These are phyloP conservation scores for Pleomassaria siparia DNA, from an alignment of 2,329 filamentous ascomycete species.

Conservation along the genomic window DNA sequence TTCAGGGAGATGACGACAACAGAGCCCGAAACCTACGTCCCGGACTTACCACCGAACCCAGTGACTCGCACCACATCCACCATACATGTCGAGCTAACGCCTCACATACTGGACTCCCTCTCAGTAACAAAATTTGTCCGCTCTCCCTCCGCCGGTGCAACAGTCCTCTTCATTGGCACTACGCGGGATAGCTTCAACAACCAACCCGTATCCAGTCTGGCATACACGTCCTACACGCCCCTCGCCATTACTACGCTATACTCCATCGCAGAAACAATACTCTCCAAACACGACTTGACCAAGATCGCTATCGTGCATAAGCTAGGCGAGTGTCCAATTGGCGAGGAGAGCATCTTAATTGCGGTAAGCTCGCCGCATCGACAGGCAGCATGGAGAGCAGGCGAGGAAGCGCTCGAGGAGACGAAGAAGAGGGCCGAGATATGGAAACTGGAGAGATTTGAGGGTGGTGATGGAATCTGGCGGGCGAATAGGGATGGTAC, in stretches of 20 bases:
- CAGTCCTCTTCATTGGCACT: slow-evolving; percentile 56
- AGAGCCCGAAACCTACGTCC: slow-evolving; percentile 26
- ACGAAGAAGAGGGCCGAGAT: slow-evolving; percentile 89
- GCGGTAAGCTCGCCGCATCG: slow-evolving; percentile 83
- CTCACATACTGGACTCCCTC: slow-evolving; percentile 59
- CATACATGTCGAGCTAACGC: slow-evolving; percentile 70
- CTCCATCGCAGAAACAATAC: slow-evolving; percentile 61
- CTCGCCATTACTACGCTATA: slow-evolving; percentile 71
- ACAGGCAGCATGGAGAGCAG: slow-evolving; percentile 80
- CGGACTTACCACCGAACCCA: slow-evolving; percentile 30
- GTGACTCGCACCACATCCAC: slow-evolving; percentile 28
- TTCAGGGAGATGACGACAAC: slow-evolving; percentile 30
- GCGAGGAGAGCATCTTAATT: slow-evolving; percentile 91
- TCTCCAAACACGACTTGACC: slow-evolving; percentile 63
- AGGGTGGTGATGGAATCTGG: slow-evolving; percentile 76
- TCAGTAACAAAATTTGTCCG: slow-evolving; percentile 67
- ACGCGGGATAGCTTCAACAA: slow-evolving; percentile 74
- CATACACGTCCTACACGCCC: slow-evolving; percentile 73
- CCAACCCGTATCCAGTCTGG: slow-evolving; percentile 71
- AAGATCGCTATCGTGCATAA: slow-evolving; percentile 82
- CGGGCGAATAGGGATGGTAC: slow-evolving; percentile 80
- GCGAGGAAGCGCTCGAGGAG: slow-evolving; percentile 84
- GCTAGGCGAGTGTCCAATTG: slow-evolving; percentile 80
- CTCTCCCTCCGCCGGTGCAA: slow-evolving; percentile 47
- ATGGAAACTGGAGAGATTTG: slow-evolving; percentile 92